Evolutionary conservation across 139 green algal genomes (phyloP).

Genomic region (Pedinophyceae sp.): DNA sequence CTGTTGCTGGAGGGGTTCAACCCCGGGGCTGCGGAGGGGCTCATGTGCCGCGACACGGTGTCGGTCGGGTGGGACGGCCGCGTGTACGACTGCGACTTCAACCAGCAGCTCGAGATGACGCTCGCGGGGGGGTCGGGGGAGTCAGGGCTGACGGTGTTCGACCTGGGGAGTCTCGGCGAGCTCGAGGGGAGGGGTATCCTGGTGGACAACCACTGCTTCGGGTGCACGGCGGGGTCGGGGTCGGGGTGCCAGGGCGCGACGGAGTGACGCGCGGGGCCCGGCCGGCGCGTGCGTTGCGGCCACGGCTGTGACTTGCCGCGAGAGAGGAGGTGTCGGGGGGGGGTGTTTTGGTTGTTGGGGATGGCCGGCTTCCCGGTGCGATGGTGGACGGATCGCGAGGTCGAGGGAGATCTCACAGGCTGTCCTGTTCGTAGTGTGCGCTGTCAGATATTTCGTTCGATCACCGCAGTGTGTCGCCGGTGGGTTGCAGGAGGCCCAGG

Average conservation of each 20-base stretch:
- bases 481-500: no score
- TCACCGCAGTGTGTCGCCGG: no score
- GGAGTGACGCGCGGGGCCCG: not conserved
- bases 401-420: no score
- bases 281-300: no score
- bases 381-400: no score
- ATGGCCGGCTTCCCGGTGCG: no score
- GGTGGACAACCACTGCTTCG: slow-evolving; percentile 84
- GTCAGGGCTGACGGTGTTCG: slow-evolving; percentile 48
- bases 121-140: not conserved
- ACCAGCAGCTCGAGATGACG: slow-evolving; percentile 84
- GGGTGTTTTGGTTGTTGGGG: no score
- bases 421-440: no score
- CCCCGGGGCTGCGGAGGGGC: slow-evolving; percentile 30
- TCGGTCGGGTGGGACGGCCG: slow-evolving; percentile 75
- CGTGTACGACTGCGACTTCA: slow-evolving; percentile 97
- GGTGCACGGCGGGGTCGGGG: slow-evolving; percentile 81
- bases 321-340: no score
- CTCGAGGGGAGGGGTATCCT: slow-evolving; percentile 48
- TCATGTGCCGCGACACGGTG: slow-evolving; percentile 68
- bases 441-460: no score
- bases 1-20: slow-evolving; percentile 81
- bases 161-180: slow-evolving; percentile 51
- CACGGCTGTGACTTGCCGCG: no score
- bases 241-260: slow-evolving; percentile 61